Evolutionary conservation across 441 rosid species (phyloP), one percentile per base, ranked within the genome.

Genomic region (Daphne laureola): DNA sequence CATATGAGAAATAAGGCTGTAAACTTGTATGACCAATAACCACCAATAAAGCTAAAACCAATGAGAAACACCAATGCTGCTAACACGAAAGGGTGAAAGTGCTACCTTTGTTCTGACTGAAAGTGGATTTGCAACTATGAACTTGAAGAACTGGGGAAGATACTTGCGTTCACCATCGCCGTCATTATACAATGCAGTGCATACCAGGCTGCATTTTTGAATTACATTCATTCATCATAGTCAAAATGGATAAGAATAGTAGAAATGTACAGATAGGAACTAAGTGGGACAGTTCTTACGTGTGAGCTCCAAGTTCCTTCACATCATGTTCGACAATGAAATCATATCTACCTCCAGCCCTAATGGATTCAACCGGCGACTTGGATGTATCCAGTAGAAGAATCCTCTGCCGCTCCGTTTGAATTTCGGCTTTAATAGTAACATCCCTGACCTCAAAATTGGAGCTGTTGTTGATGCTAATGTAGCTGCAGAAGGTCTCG

Each of bases 291-390:
- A 23, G 7, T 11, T 64, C 73, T 25, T 46, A 93, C 97, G 96
- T 93, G 72, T 93, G 99, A 76, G 99, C 89, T 46, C 99, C 97
- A 12, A 93, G 96, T 76, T 90, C 99, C 86, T 93, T 93, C 4
- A 90, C 96, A 66, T 93, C 97, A 62, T 93, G 96, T 50, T 93
- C 99, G 5, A 93, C 96, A 13, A 93, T 84, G 74, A 93, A 93
- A 73, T 93, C 99, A 54, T 93, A 93, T 25, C 91, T 96, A n/a
- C 95, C 96, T 5, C 86, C 87, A 0, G 95, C 85, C 26, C 96
- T 82, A 49, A 93, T 82, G 0, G 96, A 72, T 70, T 90, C 97
- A 27, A 93, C 97, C 1, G 97, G 91, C 4, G 83, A 69, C 64
- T 89, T 93, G 16, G 99, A 80, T 3, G 95, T 83, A 65, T 93